Evolutionary conservation across 805 yeast genomes (phyloP).

Genomic region (Pichia eremophila): DNA sequence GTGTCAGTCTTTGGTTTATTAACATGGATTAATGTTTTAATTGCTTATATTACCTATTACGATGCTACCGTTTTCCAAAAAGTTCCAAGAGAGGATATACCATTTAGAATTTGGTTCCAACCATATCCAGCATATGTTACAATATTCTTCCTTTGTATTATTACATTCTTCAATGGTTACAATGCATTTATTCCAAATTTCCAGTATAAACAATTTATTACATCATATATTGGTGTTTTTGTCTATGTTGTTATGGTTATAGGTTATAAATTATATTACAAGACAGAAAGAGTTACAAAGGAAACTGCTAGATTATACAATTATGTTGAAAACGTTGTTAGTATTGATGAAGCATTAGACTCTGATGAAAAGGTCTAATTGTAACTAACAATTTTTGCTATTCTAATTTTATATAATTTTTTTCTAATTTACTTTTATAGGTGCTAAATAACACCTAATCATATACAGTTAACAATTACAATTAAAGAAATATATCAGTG

Average conservation of each 20-base stretch:
- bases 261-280: constrained; percentile 2
- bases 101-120: constrained; percentile 14
- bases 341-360: neutral
- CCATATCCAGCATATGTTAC: constrained; percentile 13
- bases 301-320: neutral
- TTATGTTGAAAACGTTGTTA: neutral
- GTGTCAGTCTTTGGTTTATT: constrained; percentile 16
- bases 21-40: constrained; percentile 14
- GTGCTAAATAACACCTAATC: too few relatives aligned
- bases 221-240: constrained; percentile 12
- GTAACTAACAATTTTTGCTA: too few relatives aligned
- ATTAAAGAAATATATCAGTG: too few relatives aligned
- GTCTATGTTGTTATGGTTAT: constrained; percentile 2
- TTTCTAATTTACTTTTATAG: too few relatives aligned
- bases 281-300: constrained; percentile 3
- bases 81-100: constrained; percentile 12
- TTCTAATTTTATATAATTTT: too few relatives aligned
- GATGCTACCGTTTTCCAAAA: constrained; percentile 11
- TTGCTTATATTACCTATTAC: constrained; percentile 11
- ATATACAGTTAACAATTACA: too few relatives aligned
- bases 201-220: constrained; percentile 12
- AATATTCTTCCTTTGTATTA: constrained; percentile 5
- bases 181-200: constrained; percentile 11
- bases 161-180: constrained; percentile 15
- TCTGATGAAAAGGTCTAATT: neutral